Percentiles rank a stretch among this genome's conserved stretches.
Conservation (phyloP, 257 asterid species). For the Solanum megistacrolobum region DNA sequence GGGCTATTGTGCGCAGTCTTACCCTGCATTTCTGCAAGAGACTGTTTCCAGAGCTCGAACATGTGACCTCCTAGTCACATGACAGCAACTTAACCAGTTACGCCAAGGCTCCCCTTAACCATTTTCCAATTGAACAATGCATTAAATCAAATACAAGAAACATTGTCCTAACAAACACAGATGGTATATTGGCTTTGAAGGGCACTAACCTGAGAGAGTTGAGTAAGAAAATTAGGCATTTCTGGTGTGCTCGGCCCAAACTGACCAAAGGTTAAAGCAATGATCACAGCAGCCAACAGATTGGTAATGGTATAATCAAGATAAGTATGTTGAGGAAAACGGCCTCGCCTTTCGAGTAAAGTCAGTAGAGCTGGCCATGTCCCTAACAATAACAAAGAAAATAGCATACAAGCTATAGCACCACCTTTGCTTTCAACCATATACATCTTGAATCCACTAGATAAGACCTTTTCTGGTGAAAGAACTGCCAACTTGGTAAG, state of each 20-base stretch:
- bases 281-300: conserved; percentile 74
- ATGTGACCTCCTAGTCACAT: fast-evolving
- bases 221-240: conserved; percentile 62
- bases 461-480: conserved; percentile 6
- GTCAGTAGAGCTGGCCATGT: conserved; percentile 96
- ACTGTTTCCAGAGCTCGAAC: neutral
- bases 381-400: conserved; percentile 68
- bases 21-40: neutral
- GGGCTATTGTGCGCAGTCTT: neutral
- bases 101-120: neutral
- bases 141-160: neutral
- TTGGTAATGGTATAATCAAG: conserved; percentile 87
- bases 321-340: conserved; percentile 91
- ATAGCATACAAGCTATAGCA: conserved; percentile 83
- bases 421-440: conserved; percentile 91
- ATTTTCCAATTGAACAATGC: neutral
- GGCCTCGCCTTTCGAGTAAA: conserved; percentile 82
- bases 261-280: conserved; percentile 86
- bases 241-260: conserved; percentile 44
- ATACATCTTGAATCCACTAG: conserved; percentile 47
- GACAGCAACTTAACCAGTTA: neutral
- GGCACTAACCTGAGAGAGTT: conserved; percentile 60
- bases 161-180: neutral
- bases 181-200: neutral
- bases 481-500: conserved; percentile 11